These are phyloP conservation scores for Jackrogersella minutella DNA, from an alignment of 495 filamentous ascomycete genomes.

Conservation along the genomic window DNA sequence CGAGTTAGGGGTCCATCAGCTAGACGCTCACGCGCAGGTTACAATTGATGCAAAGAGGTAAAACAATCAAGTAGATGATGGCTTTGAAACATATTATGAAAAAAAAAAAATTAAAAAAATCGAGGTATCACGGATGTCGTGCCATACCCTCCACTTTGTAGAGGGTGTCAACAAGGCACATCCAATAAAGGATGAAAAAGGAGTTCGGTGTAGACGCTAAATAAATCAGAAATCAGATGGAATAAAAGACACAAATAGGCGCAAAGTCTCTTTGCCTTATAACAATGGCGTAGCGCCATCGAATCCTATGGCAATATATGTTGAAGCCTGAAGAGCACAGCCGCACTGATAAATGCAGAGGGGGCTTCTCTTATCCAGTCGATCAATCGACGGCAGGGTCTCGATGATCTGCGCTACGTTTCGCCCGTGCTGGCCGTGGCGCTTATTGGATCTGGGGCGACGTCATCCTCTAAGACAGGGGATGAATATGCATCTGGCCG, in stretches of 20 bases:
- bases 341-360: slow-evolving; percentile 14
- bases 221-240: too few relatives aligned
- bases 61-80: too few relatives aligned
- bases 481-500: background rate
- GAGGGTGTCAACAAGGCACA: background rate
- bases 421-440: slow-evolving; percentile 26
- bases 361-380: slow-evolving; percentile 21
- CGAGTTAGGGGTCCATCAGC: too few relatives aligned
- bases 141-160: too few relatives aligned
- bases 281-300: slow-evolving; percentile 1
- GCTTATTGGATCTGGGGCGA: slow-evolving; percentile 29
- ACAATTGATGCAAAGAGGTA: too few relatives aligned
- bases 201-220: too few relatives aligned
- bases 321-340: slow-evolving; percentile 26
- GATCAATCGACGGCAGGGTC: slow-evolving; percentile 31
- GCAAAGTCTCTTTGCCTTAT: background rate
- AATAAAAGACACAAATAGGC: background rate
- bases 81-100: too few relatives aligned
- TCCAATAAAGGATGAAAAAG: background rate
- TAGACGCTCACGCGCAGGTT: too few relatives aligned
- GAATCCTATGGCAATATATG: slow-evolving; percentile 13
- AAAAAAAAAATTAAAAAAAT: too few relatives aligned
- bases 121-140: too few relatives aligned
- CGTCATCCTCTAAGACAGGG: slow-evolving; percentile 30
- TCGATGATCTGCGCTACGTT: slow-evolving; percentile 29